A percentile compares a stretch with the other conserved stretches of the same genome.
Conservation (phyloP, 2,329 filamentous ascomycete genomes). For the Ophiostoma piceae region DNA sequence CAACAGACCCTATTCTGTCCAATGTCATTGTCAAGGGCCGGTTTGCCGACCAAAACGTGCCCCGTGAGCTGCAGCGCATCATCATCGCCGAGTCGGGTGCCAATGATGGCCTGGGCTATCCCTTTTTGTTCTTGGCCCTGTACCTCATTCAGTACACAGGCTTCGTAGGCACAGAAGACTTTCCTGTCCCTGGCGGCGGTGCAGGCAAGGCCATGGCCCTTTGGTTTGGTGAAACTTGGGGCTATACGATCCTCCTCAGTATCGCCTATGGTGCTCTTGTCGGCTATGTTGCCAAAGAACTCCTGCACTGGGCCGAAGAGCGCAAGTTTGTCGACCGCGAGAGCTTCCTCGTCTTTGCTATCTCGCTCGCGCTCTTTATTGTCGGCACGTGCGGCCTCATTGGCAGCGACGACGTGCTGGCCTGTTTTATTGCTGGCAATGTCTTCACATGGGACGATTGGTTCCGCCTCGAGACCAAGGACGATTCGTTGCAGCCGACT, state of each 20-base stretch:
- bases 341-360: constrained; percentile 81
- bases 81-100: constrained; percentile 79
- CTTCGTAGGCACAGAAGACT: constrained; percentile 49
- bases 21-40: constrained; percentile 75
- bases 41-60: constrained; percentile 87
- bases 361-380: constrained; percentile 80
- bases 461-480: constrained; percentile 83
- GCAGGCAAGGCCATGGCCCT: constrained; percentile 63
- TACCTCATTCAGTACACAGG: constrained; percentile 75
- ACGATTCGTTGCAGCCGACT: constrained; percentile 89
- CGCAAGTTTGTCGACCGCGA: constrained; percentile 78
- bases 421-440: constrained; percentile 89
- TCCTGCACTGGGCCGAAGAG: constrained; percentile 79
- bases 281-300: constrained; percentile 74
- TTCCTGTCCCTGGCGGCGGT: constrained; percentile 47
- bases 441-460: constrained; percentile 90
- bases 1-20: constrained; percentile 81
- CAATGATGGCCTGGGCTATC: constrained; percentile 85
- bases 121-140: constrained; percentile 77
- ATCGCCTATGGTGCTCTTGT: constrained; percentile 70
- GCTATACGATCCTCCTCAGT: constrained; percentile 75
- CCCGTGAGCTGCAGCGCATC: constrained; percentile 72
- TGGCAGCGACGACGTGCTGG: constrained; percentile 82
- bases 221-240: constrained; percentile 84
- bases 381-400: constrained; percentile 81